Conservation (phyloP, 768 basidiomycete species). For the Boletus patriciae region DNA sequence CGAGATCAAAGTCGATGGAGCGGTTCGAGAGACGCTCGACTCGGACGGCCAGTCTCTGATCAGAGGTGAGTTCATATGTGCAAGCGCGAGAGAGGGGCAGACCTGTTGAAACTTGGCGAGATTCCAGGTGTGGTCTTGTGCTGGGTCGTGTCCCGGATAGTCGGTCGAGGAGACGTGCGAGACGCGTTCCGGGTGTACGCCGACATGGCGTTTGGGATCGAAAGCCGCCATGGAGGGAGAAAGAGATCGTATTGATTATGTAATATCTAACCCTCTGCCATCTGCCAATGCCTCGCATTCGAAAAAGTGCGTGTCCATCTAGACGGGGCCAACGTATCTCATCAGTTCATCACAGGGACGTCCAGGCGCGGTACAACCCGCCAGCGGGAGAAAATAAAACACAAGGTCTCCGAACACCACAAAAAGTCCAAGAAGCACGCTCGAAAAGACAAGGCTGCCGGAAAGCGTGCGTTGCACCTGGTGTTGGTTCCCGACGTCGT, state of each 20-base stretch:
- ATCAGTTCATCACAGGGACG: slow-evolving; percentile 57
- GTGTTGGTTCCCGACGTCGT: not conserved
- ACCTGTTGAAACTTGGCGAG: slow-evolving; percentile 75
- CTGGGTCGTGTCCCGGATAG: slow-evolving; percentile 86
- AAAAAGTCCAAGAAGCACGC: slow-evolving; percentile 73
- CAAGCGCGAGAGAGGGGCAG: slow-evolving; percentile 25
- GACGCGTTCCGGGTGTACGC: slow-evolving; percentile 66
- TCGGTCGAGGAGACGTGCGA: slow-evolving; percentile 85
- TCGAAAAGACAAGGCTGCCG: slow-evolving; percentile 73
- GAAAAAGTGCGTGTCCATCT: slow-evolving; percentile 53
- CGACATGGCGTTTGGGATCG: slow-evolving; percentile 59
- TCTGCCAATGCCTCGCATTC: slow-evolving; percentile 56
- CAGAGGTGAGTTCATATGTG: slow-evolving; percentile 1
- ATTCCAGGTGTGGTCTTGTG: slow-evolving; percentile 85
- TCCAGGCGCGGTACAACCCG: slow-evolving; percentile 76
- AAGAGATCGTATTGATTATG: slow-evolving; percentile 12
- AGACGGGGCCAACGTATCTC: not conserved
- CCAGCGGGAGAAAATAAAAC: slow-evolving; percentile 68
- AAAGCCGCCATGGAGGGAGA: slow-evolving; percentile 13
- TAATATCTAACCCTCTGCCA: slow-evolving; percentile 10
- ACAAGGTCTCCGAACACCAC: slow-evolving; percentile 72
- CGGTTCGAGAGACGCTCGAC: slow-evolving; percentile 79
- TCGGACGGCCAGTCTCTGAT: slow-evolving; percentile 68
- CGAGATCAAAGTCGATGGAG: slow-evolving; percentile 90
- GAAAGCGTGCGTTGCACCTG: slow-evolving; percentile 65